phyloP scores from a whole-genome alignment of 768 basidiomycete genomes.

The Phlebiopsis flavidoalba region DNA sequence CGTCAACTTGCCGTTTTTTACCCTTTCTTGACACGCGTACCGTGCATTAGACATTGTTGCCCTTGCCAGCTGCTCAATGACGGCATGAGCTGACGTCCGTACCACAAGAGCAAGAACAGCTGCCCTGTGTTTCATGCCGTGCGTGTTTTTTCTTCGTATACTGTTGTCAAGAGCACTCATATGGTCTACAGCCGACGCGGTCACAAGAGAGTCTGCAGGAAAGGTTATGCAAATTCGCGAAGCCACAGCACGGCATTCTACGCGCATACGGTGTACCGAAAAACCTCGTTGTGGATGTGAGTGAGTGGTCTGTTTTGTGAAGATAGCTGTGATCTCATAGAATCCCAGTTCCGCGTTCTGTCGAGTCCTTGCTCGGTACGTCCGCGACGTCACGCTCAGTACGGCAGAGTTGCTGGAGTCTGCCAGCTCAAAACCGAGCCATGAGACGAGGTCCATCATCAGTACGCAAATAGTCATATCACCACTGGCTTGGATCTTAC shows the following conservation, averaged over 20 bases:
- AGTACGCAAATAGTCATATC: conserved; percentile 39
- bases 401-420: conserved; percentile 46
- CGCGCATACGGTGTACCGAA: conserved; percentile 69
- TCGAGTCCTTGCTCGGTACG: conserved; percentile 66
- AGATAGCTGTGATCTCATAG: not conserved
- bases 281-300: conserved; percentile 65
- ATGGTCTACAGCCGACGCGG: conserved; percentile 25
- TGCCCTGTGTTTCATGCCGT: conserved; percentile 33
- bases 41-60: conserved; percentile 34
- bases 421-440: conserved; percentile 45
- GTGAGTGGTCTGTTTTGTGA: conserved; percentile 22
- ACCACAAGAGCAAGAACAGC: conserved; percentile 28
- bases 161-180: not conserved
- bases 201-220: conserved; percentile 34
- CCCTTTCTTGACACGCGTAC: too few relatives aligned
- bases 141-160: not conserved
- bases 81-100: conserved; percentile 35
- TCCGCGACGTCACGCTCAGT: conserved; percentile 62
- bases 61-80: conserved; percentile 34
- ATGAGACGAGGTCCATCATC: conserved; percentile 51
- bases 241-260: conserved; percentile 44
- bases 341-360: conserved; percentile 58
- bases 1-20: not conserved
- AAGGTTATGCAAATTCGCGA: conserved; percentile 41
- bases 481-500: not conserved